phyloP scores from a whole-genome alignment of 2,329 filamentous ascomycete species.

The Eutypella sp. region DNA sequence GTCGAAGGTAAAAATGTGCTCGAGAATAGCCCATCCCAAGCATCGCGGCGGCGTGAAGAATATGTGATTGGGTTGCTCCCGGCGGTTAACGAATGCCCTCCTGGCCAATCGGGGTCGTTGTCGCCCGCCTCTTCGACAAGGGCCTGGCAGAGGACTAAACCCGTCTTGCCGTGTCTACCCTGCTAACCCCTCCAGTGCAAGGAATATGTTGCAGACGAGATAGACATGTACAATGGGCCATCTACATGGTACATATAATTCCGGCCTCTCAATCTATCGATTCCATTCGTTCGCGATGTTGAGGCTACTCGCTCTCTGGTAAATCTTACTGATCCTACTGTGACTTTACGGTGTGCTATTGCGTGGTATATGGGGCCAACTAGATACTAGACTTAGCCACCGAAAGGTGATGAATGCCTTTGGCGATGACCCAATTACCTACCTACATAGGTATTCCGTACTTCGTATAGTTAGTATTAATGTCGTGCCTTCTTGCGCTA shows the following conservation, averaged over 20 bases:
- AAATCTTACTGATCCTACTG: not conserved
- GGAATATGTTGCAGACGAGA: not conserved
- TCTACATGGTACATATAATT: too few species aligned
- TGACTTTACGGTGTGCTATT: not conserved
- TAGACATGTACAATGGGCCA: too few species aligned
- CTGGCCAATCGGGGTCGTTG: not conserved
- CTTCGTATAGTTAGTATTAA: too few species aligned
- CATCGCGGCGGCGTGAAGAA: not conserved
- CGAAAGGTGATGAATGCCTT: too few species aligned
- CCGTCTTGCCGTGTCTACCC: too few species aligned
- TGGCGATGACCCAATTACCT: too few species aligned
- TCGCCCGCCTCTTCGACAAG: not conserved
- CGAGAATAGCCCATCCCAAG: slow-evolving; percentile 10
- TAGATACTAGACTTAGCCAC: not conserved
- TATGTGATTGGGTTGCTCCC: not conserved
- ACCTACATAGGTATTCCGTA: too few species aligned
- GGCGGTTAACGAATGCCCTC: not conserved
- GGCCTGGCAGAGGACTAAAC: too few species aligned
- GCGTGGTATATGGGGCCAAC: not conserved
- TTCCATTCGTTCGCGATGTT: too few species aligned
- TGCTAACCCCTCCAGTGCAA: not conserved
- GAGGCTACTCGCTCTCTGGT: too few species aligned
- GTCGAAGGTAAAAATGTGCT: slow-evolving; percentile 3
- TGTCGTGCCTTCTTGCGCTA: too few species aligned
- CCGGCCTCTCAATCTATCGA: not conserved